Evolutionary conservation across 768 basidiomycete genomes (phyloP).

Genomic region (Mrakia frigida): DNA sequence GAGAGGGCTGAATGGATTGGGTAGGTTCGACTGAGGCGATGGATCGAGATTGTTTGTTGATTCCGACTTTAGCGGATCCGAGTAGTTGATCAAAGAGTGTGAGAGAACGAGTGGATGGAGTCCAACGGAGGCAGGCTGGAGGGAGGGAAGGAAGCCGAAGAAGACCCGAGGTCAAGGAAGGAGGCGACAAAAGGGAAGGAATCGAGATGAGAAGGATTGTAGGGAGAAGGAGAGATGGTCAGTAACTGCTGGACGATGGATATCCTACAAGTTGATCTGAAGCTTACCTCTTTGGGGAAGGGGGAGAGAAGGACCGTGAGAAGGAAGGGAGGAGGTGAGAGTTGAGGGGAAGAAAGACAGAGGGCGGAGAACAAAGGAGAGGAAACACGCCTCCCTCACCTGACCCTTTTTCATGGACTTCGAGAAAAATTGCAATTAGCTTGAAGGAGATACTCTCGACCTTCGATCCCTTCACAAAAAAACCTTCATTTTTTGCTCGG

Average conservation of each 20-base stretch:
- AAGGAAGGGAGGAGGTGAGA: background rate
- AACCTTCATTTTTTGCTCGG: too few relatives aligned
- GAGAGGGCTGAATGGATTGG: background rate
- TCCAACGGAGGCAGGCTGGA: background rate
- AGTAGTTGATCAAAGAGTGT: background rate
- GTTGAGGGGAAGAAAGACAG: background rate
- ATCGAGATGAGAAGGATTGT: background rate
- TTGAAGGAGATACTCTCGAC: too few relatives aligned
- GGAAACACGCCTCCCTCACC: background rate
- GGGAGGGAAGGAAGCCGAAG: background rate
- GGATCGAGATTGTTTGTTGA: background rate
- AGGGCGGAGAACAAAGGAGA: background rate
- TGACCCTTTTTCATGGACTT: too few relatives aligned
- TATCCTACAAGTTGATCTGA: background rate
- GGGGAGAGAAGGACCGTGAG: background rate
- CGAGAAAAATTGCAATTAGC: too few relatives aligned
- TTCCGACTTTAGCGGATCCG: background rate
- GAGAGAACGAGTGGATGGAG: background rate
- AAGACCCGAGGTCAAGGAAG: background rate
- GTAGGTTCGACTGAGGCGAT: background rate
- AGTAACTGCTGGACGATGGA: background rate
- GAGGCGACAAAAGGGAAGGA: background rate
- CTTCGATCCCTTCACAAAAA: background rate
- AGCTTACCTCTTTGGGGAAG: background rate
- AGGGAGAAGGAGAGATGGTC: background rate